Base-by-base conservation (phyloP, 306 rosid species). In the Begonia masoniana region DNA sequence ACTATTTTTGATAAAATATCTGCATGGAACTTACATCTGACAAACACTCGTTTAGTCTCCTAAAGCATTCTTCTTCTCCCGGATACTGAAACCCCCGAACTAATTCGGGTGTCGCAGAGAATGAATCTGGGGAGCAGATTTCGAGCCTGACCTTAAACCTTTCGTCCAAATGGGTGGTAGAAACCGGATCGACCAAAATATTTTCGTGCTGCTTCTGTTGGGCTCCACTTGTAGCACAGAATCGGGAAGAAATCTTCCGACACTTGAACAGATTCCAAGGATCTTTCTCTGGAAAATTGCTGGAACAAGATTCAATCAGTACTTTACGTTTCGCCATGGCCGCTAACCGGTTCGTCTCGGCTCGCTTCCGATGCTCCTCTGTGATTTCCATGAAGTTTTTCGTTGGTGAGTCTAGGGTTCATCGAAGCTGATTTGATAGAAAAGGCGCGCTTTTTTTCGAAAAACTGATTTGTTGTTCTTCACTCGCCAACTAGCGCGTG, bases 281-380 rank as follows among this genome's bases (percentile, higher is more conserved):
- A 7, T 64, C 59, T 45, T 58, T 68, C 10, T n/a, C 53, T 5
- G 3, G 73, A 10, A 13, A 61, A 15, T 63, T 75, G 1, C 7
- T 56, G 14, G 23, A 61, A 14, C 48, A 55, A 52, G 83, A 67
- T 65, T 85, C 80, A 19, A 63, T 16, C 53, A 79, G 60, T 0
- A 78, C 83, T 59, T 80, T 80, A 52, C 95, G 94, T 67, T 81
- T 89, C 7, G 82, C 91, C 43, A 89, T 21, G 55, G 95, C 97
- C 0, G 91, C 95, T 14, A 65, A 50, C 9, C 91, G 91, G 58
- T 89, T 89, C 15, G 87, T 78, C 66, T 89, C 88, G 6, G 76
- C 78, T 69, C 75, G 85, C 47, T 69, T 73, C 43, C 69, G 61
- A 51, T 89, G 87, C 56, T 89, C 83, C 52, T 85, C 94, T 0